phyloP scores from a whole-genome alignment of 1,284 basidiomycete species.

The Erythrobasidium hasegawianum region DNA sequence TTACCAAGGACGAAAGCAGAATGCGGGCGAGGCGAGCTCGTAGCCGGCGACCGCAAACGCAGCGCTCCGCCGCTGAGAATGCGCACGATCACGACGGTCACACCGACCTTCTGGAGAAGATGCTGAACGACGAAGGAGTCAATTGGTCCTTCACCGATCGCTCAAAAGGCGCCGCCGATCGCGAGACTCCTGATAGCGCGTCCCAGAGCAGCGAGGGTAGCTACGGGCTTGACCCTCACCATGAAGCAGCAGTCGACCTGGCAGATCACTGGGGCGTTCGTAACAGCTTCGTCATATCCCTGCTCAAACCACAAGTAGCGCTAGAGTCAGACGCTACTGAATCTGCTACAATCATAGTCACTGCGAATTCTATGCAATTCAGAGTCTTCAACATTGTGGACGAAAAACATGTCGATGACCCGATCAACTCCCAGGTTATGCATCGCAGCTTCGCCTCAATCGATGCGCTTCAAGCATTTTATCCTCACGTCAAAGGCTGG shows the following conservation, averaged over 20 bases:
- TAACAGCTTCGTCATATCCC: conserved; percentile 71
- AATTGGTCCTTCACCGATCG: conserved; percentile 36
- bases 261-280: conserved; percentile 52
- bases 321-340: conserved; percentile 63
- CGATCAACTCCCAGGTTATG: conserved; percentile 79
- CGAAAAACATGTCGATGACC: conserved; percentile 70
- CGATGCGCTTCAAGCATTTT: conserved; percentile 81
- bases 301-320: conserved; percentile 88
- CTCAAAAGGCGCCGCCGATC: not conserved
- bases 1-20: conserved; percentile 40
- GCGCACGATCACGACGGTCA: not conserved
- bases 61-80: not conserved
- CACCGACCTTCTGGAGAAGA: conserved; percentile 44
- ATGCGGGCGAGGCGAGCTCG: not conserved
- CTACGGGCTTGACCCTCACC: conserved; percentile 40
- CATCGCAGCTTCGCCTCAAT: conserved; percentile 71
- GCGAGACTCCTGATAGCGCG: not conserved
- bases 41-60: conserved; percentile 19
- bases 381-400: conserved; percentile 81
- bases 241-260: conserved; percentile 45
- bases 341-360: conserved; percentile 69
- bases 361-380: conserved; percentile 76
- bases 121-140: conserved; percentile 41
- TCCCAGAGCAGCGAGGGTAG: not conserved
- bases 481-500: conserved; percentile 55